Conservation (phyloP, 768 basidiomycete genomes). For the Mycena polygramma region DNA sequence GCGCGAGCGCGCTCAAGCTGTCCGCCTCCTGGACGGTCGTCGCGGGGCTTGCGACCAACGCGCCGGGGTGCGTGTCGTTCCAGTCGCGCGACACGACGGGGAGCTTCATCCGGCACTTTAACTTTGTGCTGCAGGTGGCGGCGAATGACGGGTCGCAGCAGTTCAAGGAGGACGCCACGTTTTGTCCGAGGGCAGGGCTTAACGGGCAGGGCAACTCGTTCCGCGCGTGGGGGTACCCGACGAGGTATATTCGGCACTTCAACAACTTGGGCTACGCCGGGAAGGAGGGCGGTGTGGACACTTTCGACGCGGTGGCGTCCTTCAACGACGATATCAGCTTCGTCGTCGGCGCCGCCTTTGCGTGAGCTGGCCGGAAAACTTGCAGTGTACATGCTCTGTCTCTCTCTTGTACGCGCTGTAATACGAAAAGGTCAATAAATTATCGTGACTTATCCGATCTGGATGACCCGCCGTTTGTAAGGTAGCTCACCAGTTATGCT, state of each 20-base stretch:
- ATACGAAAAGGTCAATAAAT: too few species aligned
- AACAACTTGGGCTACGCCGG: neutral
- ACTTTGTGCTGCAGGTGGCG: conserved; percentile 9
- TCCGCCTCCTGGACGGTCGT: too few species aligned
- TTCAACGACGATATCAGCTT: conserved; percentile 18
- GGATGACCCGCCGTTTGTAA: too few species aligned
- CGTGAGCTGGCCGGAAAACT: conserved; percentile 11
- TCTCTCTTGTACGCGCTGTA: too few species aligned
- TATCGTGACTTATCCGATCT: too few species aligned
- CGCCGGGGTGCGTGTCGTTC: neutral
- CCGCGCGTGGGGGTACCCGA: conserved; percentile 16
- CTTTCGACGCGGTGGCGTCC: conserved; percentile 13
- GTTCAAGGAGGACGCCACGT: conserved; percentile 19
- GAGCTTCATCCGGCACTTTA: conserved; percentile 21
- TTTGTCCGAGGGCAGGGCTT: conserved; percentile 12
- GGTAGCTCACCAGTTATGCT: too few species aligned
- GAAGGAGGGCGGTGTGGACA: conserved; percentile 6
- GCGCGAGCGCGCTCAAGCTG: too few species aligned
- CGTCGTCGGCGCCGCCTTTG: conserved; percentile 19
- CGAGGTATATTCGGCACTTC: conserved; percentile 21
- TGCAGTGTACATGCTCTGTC: too few species aligned
- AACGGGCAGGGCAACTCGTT: conserved; percentile 4
- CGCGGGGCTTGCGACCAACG: too few species aligned
- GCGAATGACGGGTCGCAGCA: conserved; percentile 15
- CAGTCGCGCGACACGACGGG: conserved; percentile 18